Base-by-base conservation (phyloP, 495 filamentous ascomycete species). In the Xylaria bambusicola region DNA sequence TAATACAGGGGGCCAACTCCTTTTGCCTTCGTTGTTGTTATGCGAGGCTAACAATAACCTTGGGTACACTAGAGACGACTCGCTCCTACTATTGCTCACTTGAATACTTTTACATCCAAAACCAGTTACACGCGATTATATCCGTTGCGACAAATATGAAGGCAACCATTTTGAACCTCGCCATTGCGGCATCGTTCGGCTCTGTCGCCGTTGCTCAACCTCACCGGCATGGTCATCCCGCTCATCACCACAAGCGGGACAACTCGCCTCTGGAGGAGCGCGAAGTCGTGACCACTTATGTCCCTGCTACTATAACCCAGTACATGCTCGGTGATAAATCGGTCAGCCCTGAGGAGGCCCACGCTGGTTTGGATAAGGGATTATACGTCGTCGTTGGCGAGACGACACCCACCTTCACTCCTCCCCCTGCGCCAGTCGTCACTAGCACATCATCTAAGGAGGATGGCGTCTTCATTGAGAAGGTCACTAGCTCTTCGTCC, bases 331-430 rank as follows among this genome's bases (percentile, higher is more conserved):
- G 86, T 51, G 83, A 82, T 56, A 51, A 85, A 62, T 42, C 66
- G 23, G 76, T 92, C 61, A 69, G 72, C 45, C 66, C 73, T 36
- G 68, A 76, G 2, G 75, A 86, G 38, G 88, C 88, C 36, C 82
- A 88, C 78, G 58, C 78, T 41, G 86, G 87, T 60, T 77, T 92
- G 62, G 72, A 76, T 44, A 73, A 83, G 47, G 82, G 87, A 24
- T 75, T 73, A 15, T 82, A 74, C 54, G 59, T 81, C 47, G 68
- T 84, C n/a, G 53, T 83, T 33, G 78, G 78, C 52, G 74, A 79
- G 41, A 72, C 75, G 42, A 74, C 68, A 17, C 77, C 80, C 24
- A 72, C 74, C 4, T 73, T 74, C 65, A 74, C 63, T 36, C 61
- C 79, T 0, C 72, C 78, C 8, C 67, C 76, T 7, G 55, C 65